Evolutionary conservation across 768 basidiomycete species (phyloP).

Genomic region (Pulveroboletus ravenelii): DNA sequence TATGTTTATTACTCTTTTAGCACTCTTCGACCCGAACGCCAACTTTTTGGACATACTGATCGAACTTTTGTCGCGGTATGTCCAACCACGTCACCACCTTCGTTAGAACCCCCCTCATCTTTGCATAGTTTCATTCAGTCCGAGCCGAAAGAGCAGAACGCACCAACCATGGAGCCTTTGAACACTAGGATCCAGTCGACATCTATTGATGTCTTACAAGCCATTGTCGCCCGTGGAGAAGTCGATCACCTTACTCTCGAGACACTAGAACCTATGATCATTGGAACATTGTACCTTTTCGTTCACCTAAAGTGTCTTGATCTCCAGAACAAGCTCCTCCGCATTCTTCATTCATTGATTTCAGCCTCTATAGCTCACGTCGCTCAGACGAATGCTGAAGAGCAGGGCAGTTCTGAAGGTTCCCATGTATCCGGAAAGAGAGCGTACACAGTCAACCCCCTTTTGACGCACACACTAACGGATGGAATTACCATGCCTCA

Average conservation of each 20-base stretch:
- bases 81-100: slow-evolving; percentile 35
- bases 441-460: slow-evolving; percentile 57
- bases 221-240: slow-evolving; percentile 78
- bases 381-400: slow-evolving; percentile 29
- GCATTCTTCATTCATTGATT: slow-evolving; percentile 82
- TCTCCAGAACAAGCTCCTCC: slow-evolving; percentile 89
- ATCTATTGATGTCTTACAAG: slow-evolving; percentile 77
- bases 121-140: slow-evolving; percentile 65
- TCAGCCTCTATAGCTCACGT: slow-evolving; percentile 49
- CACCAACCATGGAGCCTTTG: slow-evolving; percentile 50
- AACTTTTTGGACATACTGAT: slow-evolving; percentile 77
- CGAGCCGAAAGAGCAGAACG: slow-evolving; percentile 54
- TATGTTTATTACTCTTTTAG: slow-evolving; percentile 8
- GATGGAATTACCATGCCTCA: slow-evolving; percentile 68
- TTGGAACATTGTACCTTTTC: slow-evolving; percentile 70
- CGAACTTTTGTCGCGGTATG: slow-evolving; percentile 68
- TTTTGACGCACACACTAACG: slow-evolving; percentile 71
- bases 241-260: slow-evolving; percentile 56
- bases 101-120: background rate
- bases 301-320: slow-evolving; percentile 70
- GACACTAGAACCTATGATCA: slow-evolving; percentile 62
- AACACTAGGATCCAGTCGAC: slow-evolving; percentile 69
- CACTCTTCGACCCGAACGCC: slow-evolving; percentile 46
- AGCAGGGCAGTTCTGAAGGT: slow-evolving; percentile 32
- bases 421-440: slow-evolving; percentile 27